Conservation (phyloP, 192 early-diverging fungal genomes). For the Spinellus fusiger region DNA sequence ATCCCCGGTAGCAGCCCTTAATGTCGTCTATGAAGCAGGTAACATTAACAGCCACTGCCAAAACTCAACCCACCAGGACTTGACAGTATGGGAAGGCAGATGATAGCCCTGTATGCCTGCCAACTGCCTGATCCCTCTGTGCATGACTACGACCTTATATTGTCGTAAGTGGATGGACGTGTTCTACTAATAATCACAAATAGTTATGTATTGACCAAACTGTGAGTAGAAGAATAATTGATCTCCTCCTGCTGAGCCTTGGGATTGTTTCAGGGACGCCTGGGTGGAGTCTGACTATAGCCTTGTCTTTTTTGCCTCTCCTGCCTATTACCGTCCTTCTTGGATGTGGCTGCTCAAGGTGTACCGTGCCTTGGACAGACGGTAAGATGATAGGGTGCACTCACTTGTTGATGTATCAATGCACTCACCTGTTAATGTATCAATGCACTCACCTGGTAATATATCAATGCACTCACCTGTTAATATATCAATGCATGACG, state of each 20-base stretch:
- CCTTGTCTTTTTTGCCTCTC: slow-evolving; percentile 79
- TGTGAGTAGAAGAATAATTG: neutral
- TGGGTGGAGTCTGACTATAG: slow-evolving; percentile 89
- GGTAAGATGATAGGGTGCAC: too few relatives aligned
- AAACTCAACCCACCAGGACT: slow-evolving; percentile 48
- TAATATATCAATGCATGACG: neutral
- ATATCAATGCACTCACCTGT: neutral
- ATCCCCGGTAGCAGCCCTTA: too few relatives aligned
- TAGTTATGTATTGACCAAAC: neutral
- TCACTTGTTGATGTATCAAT: too few relatives aligned
- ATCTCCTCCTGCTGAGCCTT: neutral
- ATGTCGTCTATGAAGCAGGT: slow-evolving; percentile 36
- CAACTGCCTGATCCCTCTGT: slow-evolving; percentile 74
- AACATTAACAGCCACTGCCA: neutral
- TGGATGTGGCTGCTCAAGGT: slow-evolving; percentile 83
- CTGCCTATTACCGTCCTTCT: slow-evolving; percentile 68
- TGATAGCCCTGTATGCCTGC: slow-evolving; percentile 79
- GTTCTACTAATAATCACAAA: neutral
- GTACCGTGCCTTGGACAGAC: slow-evolving; percentile 72
- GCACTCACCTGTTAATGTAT: too few relatives aligned
- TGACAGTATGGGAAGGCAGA: slow-evolving; percentile 75
- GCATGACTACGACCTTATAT: slow-evolving; percentile 78
- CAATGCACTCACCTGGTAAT: neutral
- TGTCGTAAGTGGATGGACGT: slow-evolving; percentile 45
- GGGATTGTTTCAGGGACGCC: slow-evolving; percentile 47